These are phyloP conservation scores for Rhodotorula sp. DNA, from an alignment of 1,284 basidiomycete species.

Conservation along the genomic window DNA sequence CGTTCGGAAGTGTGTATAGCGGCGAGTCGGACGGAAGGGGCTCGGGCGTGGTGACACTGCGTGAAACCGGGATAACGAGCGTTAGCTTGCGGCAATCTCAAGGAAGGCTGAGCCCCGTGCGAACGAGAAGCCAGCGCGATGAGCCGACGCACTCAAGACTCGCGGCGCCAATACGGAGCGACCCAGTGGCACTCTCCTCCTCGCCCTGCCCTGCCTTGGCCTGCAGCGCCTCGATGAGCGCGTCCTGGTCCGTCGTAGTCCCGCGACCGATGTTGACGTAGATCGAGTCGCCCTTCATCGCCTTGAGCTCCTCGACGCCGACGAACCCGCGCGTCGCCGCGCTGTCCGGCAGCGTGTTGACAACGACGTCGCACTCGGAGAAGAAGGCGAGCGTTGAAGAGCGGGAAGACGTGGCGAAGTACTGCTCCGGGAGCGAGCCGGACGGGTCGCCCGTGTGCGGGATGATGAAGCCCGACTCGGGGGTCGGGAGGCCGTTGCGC, in stretches of 20 bases:
- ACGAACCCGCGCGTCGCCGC: constrained; percentile 14
- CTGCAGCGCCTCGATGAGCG: constrained; percentile 44
- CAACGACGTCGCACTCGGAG: constrained; percentile 42
- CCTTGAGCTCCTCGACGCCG: constrained; percentile 16
- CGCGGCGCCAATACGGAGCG: constrained; percentile 31
- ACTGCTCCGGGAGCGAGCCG: constrained; percentile 13
- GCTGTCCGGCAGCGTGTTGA: constrained; percentile 37
- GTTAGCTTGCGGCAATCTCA: no score
- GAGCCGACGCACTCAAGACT: constrained; percentile 27
- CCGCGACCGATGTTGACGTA: constrained; percentile 48
- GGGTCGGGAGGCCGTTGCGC: constrained; percentile 17
- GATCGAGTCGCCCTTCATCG: constrained; percentile 34
- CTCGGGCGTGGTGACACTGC: constrained; percentile 48
- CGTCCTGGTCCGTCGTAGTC: constrained; percentile 44
- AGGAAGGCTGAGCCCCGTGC: no score
- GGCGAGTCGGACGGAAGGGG: constrained; percentile 44
- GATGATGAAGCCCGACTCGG: constrained; percentile 28
- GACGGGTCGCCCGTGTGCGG: constrained; percentile 46
- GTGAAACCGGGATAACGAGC: background rate
- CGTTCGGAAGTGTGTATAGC: constrained; percentile 43
- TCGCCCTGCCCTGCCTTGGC: constrained; percentile 18
- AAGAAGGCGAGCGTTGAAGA: constrained; percentile 19
- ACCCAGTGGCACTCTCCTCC: constrained; percentile 36
- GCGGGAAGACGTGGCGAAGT: constrained; percentile 18
- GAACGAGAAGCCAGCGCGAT: background rate